Evolutionary conservation across 2,329 filamentous ascomycete species (phyloP), one percentile per base, ranked within the genome.

Genomic region (Colletotrichum agaves): DNA sequence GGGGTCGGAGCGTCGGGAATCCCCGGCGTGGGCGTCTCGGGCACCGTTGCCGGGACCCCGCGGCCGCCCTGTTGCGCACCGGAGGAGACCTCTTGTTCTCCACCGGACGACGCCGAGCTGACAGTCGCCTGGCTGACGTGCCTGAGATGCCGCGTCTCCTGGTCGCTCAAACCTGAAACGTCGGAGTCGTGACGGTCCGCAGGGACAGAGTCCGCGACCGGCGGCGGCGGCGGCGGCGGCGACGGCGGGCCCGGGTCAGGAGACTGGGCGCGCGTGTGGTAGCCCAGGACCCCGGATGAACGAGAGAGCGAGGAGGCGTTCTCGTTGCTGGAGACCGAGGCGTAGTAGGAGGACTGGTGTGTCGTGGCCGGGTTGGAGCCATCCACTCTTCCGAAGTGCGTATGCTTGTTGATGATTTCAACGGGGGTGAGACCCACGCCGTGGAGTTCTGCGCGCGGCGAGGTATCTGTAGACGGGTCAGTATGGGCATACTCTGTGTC

Each of bases 401-500:
- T 74, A 72, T 80, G 72, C 41, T 75, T 76, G 61, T 78, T 76
- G 52, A 82, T 77, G n/a, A 83, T 75, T 2, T 83, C 78, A 12
- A 78, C 70, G 6, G 78, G 78, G 0, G 79, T 76, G 15, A 83
- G 74, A 13, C 78, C 78, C 1, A 80, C 82, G 63, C 81, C 81
- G 17, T 81, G 78, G 3, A 88, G 79, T 69, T 88, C 85, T 15
- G 74, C 75, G 1, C 72, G 78, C 0, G 77, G 75, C 0, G 83
- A 83, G 0, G 80, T 84, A 68, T 85, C 84, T 81, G 60, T 12
- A 19, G 2, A 6, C 49, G 5, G 5, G 11, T 21, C 1, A 37
- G 19, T 8, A 4, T 15, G 11, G 31, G 11, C 11, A 37, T 11
- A 12, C 2, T 8, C 11, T 3, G 13, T 19, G 1, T n/a, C 0